Percentiles rank a stretch among this genome's conserved stretches.
These are phyloP conservation scores for Phytophthora nicotianae DNA, from an alignment of 352 stramenopile genomes.

Conservation along the genomic window DNA sequence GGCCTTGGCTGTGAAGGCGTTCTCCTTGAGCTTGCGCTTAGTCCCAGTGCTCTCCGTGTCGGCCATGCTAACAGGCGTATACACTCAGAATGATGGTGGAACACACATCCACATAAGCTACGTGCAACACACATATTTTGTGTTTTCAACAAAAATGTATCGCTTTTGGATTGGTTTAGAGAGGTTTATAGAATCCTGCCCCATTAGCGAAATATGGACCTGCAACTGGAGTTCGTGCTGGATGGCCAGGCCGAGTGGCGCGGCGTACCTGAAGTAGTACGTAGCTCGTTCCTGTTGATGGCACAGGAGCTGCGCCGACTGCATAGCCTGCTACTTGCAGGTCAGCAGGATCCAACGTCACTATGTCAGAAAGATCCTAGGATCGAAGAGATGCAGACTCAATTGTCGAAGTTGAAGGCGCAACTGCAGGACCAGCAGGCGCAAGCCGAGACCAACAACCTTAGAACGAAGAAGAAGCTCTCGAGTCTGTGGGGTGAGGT, in stretches of 20 bases:
- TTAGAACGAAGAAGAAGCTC: no score
- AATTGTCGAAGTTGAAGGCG: constrained; percentile 9
- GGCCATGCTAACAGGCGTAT: constrained; percentile 1
- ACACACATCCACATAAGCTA: not conserved
- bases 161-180: no score
- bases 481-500: no score
- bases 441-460: no score
- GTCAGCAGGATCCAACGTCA: constrained; percentile 1
- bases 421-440: constrained; percentile 6
- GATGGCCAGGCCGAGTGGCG: no score
- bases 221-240: constrained; percentile 27
- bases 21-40: constrained; percentile 82
- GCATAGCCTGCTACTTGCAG: constrained; percentile 10
- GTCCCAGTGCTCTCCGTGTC: constrained; percentile 38
- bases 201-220: constrained; percentile 5
- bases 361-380: constrained; percentile 4
- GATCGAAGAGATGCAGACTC: not conserved
- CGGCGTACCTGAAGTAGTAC: constrained; percentile 51
- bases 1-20: constrained; percentile 73
- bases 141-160: not conserved
- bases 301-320: constrained; percentile 47
- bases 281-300: constrained; percentile 59
- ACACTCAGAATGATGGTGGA: constrained; percentile 16
- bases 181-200: no score
- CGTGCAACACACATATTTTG: not conserved